phyloP scores from a whole-genome alignment of 2,329 filamentous ascomycete species.

The Claviceps sp. region DNA sequence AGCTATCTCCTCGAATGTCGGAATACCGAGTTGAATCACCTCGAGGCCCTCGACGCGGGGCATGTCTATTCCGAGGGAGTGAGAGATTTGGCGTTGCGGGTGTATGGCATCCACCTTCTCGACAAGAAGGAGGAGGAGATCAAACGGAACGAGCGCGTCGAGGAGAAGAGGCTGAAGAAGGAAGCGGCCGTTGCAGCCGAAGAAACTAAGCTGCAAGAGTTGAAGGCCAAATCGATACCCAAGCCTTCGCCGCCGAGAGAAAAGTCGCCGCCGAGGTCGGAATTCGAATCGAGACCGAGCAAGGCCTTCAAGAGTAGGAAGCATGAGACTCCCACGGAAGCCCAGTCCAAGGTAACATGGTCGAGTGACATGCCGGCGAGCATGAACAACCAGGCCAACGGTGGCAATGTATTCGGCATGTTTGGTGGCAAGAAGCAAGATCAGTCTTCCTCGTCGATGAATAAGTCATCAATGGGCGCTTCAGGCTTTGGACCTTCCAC shows the following conservation, averaged over 20 bases:
- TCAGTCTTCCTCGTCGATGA: neutral
- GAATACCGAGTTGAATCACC: slow-evolving; percentile 49
- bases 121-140: slow-evolving; percentile 31
- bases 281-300: neutral
- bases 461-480: neutral
- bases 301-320: slow-evolving; percentile 8
- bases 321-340: slow-evolving; percentile 4
- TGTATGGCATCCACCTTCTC: slow-evolving; percentile 33
- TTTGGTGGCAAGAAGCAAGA: neutral
- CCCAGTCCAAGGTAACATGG: slow-evolving; percentile 2
- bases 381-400: slow-evolving; percentile 12
- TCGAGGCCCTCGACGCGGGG: slow-evolving; percentile 52
- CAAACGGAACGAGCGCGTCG: slow-evolving; percentile 29
- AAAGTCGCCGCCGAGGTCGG: neutral
- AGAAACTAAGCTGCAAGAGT: slow-evolving; percentile 33
- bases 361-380: slow-evolving; percentile 9
- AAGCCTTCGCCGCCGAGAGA: slow-evolving; percentile 24
- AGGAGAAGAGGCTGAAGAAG: slow-evolving; percentile 30
- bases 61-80: slow-evolving; percentile 55
- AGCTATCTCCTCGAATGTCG: slow-evolving; percentile 48
- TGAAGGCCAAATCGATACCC: slow-evolving; percentile 31
- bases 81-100: slow-evolving; percentile 34
- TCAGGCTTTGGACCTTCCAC: slow-evolving; percentile 1
- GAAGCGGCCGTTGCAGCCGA: slow-evolving; percentile 34
- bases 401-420: neutral